A percentile compares a stretch with the other conserved stretches of the same genome.
Evolutionary conservation across 192 early-diverging fungal species (phyloP).

Genomic region (Umbelopsis sp.): DNA sequence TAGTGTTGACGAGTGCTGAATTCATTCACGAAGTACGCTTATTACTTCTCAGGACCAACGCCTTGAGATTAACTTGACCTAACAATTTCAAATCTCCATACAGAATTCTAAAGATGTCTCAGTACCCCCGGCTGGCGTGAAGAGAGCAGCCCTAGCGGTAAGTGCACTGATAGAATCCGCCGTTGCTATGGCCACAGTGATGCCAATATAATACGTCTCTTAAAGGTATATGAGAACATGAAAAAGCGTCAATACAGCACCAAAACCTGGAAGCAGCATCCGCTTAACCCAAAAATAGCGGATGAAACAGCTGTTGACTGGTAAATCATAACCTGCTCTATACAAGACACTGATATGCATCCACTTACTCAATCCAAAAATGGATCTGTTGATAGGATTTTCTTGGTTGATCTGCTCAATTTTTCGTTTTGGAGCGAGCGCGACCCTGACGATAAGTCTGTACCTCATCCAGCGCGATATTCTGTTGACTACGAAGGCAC

Average conservation of each 20-base stretch:
- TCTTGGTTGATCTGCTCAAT: slow-evolving; percentile 81
- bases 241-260: slow-evolving; percentile 60
- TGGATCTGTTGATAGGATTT: slow-evolving; percentile 61
- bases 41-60: neutral
- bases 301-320: slow-evolving; percentile 62
- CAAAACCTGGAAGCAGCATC: slow-evolving; percentile 63
- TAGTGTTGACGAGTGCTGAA: slow-evolving; percentile 53
- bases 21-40: slow-evolving; percentile 52
- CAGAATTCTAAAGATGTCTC: slow-evolving; percentile 63
- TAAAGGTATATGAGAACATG: slow-evolving; percentile 64
- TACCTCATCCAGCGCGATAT: slow-evolving; percentile 53
- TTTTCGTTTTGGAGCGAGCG: slow-evolving; percentile 84
- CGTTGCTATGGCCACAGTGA: neutral
- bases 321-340: slow-evolving; percentile 19
- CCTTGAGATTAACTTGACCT: no score
- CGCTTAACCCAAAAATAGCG: slow-evolving; percentile 64
- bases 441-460: slow-evolving; percentile 48
- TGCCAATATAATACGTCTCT: neutral
- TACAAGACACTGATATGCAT: neutral
- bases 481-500: slow-evolving; percentile 58
- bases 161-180: neutral
- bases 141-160: slow-evolving; percentile 52
- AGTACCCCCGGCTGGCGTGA: slow-evolving; percentile 56
- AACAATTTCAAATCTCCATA: neutral
- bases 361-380: neutral